Percentiles rank a stretch among this genome's conserved stretches.
phyloP scores from a whole-genome alignment of 352 stramenopile species.

The Globisporangium rhizosaccharum region DNA sequence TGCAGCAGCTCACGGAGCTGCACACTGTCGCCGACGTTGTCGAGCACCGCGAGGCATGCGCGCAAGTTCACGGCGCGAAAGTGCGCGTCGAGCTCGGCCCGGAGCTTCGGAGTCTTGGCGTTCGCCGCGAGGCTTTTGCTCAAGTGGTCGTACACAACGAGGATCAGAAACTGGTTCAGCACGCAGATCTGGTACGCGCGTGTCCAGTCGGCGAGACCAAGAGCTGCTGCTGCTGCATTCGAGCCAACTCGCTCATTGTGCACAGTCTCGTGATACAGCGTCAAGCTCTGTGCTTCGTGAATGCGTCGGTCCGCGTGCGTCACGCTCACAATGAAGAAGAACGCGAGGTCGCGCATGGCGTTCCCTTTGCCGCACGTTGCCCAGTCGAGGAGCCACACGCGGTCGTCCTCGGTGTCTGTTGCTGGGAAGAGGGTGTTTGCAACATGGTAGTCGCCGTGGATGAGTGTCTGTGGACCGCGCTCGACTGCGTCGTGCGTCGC shows the following conservation, averaged over 20 bases:
- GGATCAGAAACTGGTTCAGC: constrained; percentile 80
- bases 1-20: neutral
- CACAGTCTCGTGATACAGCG: constrained; percentile 36
- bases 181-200: constrained; percentile 57
- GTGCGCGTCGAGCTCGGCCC: constrained; percentile 48
- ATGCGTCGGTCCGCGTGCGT: constrained; percentile 31
- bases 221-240: neutral
- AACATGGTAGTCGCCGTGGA: constrained; percentile 82
- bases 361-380: constrained; percentile 71
- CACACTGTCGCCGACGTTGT: constrained; percentile 34
- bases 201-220: constrained; percentile 39
- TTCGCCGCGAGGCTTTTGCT: constrained; percentile 76
- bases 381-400: constrained; percentile 75
- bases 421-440: constrained; percentile 64
- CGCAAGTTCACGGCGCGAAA: constrained; percentile 70
- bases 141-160: constrained; percentile 73
- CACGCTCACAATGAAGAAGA: constrained; percentile 83
- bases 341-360: constrained; percentile 69
- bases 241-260: constrained; percentile 11
- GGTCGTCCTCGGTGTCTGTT: constrained; percentile 12
- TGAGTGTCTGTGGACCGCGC: constrained; percentile 46
- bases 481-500: constrained; percentile 48
- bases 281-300: constrained; percentile 32
- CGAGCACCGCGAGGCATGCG: constrained; percentile 54
- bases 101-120: constrained; percentile 60